Conservation (phyloP, 306 rosid species). For the Erythrophleum fordii region DNA sequence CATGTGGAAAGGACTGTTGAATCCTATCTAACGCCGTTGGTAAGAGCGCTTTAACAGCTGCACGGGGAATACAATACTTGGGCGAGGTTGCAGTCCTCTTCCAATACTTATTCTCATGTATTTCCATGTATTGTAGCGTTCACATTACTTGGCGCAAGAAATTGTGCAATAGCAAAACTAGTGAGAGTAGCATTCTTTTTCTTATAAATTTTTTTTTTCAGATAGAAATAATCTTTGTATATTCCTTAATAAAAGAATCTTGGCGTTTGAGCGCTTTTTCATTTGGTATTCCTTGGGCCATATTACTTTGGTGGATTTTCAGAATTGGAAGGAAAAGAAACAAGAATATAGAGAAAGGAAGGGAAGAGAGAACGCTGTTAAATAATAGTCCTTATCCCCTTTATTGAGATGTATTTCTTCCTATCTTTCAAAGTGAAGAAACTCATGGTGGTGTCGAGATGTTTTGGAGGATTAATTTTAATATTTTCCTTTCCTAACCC, state of each 20-base stretch:
- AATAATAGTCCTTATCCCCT: neutral
- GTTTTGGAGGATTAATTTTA: neutral
- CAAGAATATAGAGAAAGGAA: neutral
- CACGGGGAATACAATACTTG: slow-evolving; percentile 20
- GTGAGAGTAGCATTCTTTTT: slow-evolving; percentile 37
- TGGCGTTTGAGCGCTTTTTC: slow-evolving; percentile 24
- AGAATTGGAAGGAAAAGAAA: neutral
- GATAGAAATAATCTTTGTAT: slow-evolving; percentile 37
- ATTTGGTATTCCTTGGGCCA: neutral
- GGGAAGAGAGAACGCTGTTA: neutral
- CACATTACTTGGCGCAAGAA: slow-evolving; percentile 31
- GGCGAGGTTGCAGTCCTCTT: slow-evolving; percentile 4
- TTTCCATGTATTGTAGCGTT: slow-evolving; percentile 34
- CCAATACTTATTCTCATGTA: neutral
- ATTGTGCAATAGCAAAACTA: slow-evolving; percentile 41
- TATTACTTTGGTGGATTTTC: neutral
- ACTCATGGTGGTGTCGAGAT: neutral
- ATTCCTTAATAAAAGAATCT: slow-evolving; percentile 26
- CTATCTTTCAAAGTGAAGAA: neutral
- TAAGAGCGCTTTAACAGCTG: slow-evolving; percentile 32
- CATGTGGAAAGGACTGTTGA: neutral
- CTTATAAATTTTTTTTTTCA: neutral
- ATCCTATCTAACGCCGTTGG: slow-evolving; percentile 3
- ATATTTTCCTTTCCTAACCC: neutral
- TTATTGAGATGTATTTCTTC: neutral